A percentile compares a stretch with the other conserved stretches of the same genome.
phyloP scores from a whole-genome alignment of 345 rosid species.

The Erysimum cheiranthoides region DNA sequence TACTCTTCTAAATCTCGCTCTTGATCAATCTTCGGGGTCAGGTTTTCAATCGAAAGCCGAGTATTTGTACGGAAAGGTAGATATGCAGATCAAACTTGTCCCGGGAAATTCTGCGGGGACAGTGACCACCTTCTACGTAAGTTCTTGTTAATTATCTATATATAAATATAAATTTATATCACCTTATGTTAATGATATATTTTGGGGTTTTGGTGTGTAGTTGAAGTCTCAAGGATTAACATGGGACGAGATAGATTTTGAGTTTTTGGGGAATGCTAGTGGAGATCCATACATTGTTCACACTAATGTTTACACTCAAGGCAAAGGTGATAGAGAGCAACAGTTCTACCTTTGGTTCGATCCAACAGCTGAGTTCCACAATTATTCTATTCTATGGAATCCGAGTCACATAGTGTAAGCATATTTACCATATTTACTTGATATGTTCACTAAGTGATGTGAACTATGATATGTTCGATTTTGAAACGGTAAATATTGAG shows the following conservation, averaged over 20 bases:
- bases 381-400: conserved; percentile 75
- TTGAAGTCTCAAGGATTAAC: conserved; percentile 59
- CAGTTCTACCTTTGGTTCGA: conserved; percentile 80
- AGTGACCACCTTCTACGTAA: conserved; percentile 64
- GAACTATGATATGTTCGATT: too few relatives aligned
- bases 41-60: conserved; percentile 55
- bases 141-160: conserved; percentile 15
- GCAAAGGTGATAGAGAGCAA: conserved; percentile 72
- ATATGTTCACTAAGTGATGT: not conserved
- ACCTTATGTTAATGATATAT: not conserved
- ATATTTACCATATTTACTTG: not conserved
- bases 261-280: conserved; percentile 72
- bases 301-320: conserved; percentile 70
- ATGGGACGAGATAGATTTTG: conserved; percentile 79
- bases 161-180: not conserved
- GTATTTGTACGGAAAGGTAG: conserved; percentile 49
- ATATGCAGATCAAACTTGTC: conserved; percentile 49
- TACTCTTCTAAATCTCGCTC: conserved; percentile 48
- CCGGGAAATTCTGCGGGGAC: conserved; percentile 62
- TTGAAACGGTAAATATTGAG: not conserved
- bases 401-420: conserved; percentile 60
- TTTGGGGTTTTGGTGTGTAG: conserved; percentile 38
- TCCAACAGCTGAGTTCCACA: conserved; percentile 69
- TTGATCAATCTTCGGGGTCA: conserved; percentile 52
- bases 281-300: conserved; percentile 75